Base-by-base conservation (phyloP, 2,329 filamentous ascomycete species). In the Fusarium newnesense region DNA sequence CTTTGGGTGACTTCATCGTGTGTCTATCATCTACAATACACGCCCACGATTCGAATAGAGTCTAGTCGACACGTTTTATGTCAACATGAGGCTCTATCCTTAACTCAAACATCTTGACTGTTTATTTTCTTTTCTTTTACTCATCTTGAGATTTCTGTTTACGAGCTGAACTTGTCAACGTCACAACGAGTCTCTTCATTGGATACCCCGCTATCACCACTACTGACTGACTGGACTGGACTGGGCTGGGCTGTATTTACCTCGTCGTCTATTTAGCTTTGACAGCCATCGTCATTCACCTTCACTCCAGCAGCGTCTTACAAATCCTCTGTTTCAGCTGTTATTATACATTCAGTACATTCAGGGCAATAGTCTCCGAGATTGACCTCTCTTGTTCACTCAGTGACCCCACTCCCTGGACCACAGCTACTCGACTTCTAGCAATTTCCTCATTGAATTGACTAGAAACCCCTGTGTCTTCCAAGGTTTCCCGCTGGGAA, bases 401-500 rank as follows among this genome's bases (percentile, higher is more conserved):
- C 57, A 74, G 71, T 74, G 64, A 74, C 71, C 71, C 74, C 71
- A 73, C 54, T 63, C 39, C 66, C 44, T 13, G 40, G 66, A 30
- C 62, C 49, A 43, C 46, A 49, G 21, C 57, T 36, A 28, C 28
- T 47, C 26, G 64, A 44, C 64, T 62, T 15, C 50, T 30, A 16
- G 34, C n/a, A 40, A 19, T 65, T n/a, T 43, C 13, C 32, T 43
- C 36, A 13, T 46, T 43, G 54, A 28, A 54, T 28, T 9, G 36
- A 26, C 46, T 43, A 42, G 60, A 47, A 66, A 44, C 42, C 70
- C 70, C 64, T 68, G 46, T 47, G 46, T 42, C 65, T 72, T 72
- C 71, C 71, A 74, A 74, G 71, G 71, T 74, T 74, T 74, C 71
- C 54, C 71, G 37, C 71, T 72, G 59, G 59, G 56, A 74, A 73